Percentiles rank a stretch among this genome's conserved stretches.
Conservation (phyloP, 208 protist species). For the Trypanosoma theileri region DNA sequence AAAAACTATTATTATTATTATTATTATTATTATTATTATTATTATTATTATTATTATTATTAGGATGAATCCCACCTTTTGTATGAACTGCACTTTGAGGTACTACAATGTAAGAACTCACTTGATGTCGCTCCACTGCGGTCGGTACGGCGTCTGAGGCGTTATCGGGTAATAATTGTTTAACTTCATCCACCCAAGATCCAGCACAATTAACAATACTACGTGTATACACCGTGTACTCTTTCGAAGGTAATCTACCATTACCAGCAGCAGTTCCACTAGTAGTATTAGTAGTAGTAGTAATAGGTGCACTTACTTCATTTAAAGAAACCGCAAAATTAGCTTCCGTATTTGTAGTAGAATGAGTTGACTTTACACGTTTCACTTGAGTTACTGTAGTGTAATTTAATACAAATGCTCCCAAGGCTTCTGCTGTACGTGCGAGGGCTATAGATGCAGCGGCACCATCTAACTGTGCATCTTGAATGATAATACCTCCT, state of each 20-base stretch:
- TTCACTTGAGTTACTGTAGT: constrained; percentile 34
- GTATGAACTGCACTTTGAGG: constrained; percentile 38
- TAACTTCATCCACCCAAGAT: constrained; percentile 59
- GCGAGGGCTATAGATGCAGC: constrained; percentile 47
- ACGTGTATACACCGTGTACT: constrained; percentile 41
- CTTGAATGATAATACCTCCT: constrained; percentile 43
- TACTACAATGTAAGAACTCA: constrained; percentile 59
- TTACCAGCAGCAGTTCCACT: not conserved
- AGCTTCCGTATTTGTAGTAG: not conserved
- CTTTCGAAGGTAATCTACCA: not conserved
- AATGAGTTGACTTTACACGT: constrained; percentile 3
- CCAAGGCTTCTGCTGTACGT: constrained; percentile 69
- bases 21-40: not conserved
- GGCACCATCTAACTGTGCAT: constrained; percentile 48
- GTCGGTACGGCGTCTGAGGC: constrained; percentile 29
- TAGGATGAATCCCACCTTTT: not conserved
- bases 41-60: not conserved
- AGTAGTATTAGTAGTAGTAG: not conserved
- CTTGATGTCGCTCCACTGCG: constrained; percentile 39
- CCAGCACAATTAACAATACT: constrained; percentile 75
- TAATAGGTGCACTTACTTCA: constrained; percentile 19
- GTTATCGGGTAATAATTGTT: constrained; percentile 42
- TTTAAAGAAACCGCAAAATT: constrained; percentile 27
- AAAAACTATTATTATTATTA: not conserved
- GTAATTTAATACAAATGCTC: constrained; percentile 68